Base-by-base conservation (phyloP, 139 green algal genomes). In the Tetradesmus obliquus region DNA sequence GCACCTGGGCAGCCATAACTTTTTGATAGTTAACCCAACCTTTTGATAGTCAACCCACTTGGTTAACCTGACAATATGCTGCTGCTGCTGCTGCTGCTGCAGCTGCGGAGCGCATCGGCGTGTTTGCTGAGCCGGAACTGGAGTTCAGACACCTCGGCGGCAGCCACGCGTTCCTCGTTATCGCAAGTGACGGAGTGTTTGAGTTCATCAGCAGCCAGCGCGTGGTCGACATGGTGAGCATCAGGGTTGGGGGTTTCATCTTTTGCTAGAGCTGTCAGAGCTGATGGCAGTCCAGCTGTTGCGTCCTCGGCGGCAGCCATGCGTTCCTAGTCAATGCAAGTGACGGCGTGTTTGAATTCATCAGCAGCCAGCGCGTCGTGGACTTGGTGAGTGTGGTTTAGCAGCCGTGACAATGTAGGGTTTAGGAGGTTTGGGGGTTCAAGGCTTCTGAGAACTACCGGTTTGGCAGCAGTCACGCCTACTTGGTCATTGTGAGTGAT, bases 301-400 rank as follows among this genome's bases (percentile, higher is more conserved):
- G 74, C 74, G 22, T 24, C 66, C 72, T 85, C 51, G 79, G 79
- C 13, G 24, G 74, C 24, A 92, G 83, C n/a, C 91, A 97, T 66
- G 91, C 94, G 5, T 99, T 99, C 92, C 80, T 99, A 32, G 92
- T 99, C n/a, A 90, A 99, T 82, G 98, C 97, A 5, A 97, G 94
- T 1, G 98, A 99, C 93, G 98, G 98, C 87, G 95, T 99, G 22
- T 99, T 98, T 93, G 98, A 99, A 95, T 99, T 99, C 91, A 94
- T 99, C 76, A 93, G 95, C 71, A 97, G 91, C 55, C 97, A 99
- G 91, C 91, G 83, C 1, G 98, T 98, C n/a, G 95, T 99, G 7
- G 95, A 99, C 87, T 97, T 99, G 93, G 97, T 98, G 88, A 69
- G 93, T 1, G 6, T 19, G 4, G 13, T 9, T 45, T 45, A 45